Evolutionary conservation across 2,329 filamentous ascomycete genomes (phyloP).

Genomic region (Alternaria viburni): DNA sequence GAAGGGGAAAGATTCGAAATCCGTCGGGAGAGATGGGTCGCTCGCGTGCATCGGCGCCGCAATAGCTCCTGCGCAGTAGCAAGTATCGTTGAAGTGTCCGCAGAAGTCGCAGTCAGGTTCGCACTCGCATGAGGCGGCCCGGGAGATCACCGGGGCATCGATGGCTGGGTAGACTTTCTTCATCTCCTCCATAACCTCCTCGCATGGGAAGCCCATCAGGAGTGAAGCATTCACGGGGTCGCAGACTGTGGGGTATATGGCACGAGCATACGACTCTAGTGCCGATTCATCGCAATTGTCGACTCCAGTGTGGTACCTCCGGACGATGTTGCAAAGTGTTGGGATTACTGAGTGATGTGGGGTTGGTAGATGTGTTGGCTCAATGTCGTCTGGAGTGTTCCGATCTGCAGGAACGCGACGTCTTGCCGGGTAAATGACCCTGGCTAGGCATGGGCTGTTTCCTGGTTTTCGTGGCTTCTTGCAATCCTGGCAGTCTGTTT

Average conservation of each 20-base stretch:
- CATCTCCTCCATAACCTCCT: conserved; percentile 1
- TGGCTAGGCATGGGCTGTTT: conserved; percentile 8
- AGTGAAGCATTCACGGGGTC: background rate
- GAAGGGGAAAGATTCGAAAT: background rate
- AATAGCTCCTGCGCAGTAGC: background rate
- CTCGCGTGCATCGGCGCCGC: background rate
- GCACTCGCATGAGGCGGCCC: background rate
- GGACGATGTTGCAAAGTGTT: conserved; percentile 4
- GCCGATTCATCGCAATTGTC: conserved; percentile 3
- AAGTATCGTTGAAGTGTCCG: background rate
- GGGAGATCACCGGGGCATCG: background rate
- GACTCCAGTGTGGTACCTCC: conserved; percentile 3
- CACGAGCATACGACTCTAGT: background rate
- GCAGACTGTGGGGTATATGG: conserved; percentile 4
- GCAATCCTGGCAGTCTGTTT: background rate
- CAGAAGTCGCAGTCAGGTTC: background rate
- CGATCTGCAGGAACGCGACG: background rate
- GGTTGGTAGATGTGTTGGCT: background rate
- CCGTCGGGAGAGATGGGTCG: background rate
- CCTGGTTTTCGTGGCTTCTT: background rate
- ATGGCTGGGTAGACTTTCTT: background rate
- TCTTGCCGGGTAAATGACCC: conserved; percentile 4
- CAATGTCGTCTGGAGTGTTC: background rate
- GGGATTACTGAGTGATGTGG: background rate
- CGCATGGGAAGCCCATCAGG: conserved; percentile 6